Conservation (phyloP, 306 rosid species). For the Pyrus betulifolia region DNA sequence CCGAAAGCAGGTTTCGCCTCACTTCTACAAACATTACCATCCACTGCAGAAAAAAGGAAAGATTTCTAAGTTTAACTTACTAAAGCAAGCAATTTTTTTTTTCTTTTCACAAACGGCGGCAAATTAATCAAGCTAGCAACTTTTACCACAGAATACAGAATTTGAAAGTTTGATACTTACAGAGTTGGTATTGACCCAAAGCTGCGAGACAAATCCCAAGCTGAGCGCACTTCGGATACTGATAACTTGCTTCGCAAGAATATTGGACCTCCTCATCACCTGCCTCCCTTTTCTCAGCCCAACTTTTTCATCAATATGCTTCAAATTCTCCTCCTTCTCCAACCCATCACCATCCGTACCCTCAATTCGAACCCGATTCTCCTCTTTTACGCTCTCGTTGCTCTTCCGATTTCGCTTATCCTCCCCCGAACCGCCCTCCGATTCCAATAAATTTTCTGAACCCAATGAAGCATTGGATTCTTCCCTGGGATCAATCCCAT, state of each 20-base stretch:
- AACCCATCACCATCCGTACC: constrained; percentile 22
- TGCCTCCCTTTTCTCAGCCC: constrained; percentile 49
- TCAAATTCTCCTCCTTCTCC: constrained; percentile 31
- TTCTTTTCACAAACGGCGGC: background rate
- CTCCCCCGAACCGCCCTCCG: constrained; percentile 3
- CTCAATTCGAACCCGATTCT: constrained; percentile 26
- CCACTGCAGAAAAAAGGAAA: constrained; percentile 49
- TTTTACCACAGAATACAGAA: background rate
- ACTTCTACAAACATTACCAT: constrained; percentile 70
- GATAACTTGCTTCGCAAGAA: constrained; percentile 87
- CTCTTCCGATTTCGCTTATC: constrained; percentile 9
- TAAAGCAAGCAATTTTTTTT: background rate
- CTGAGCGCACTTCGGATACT: constrained; percentile 65
- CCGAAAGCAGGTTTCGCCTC: constrained; percentile 82
- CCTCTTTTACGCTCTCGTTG: constrained; percentile 16
- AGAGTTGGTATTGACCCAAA: constrained; percentile 74
- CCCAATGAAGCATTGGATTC: constrained; percentile 13
- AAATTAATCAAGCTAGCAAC: background rate
- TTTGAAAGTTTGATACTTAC: constrained; percentile 31
- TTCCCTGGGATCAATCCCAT: background rate
- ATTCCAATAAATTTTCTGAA: constrained; percentile 15
- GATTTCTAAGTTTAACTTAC: no score
- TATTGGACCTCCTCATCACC: constrained; percentile 58
- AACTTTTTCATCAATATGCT: constrained; percentile 25
- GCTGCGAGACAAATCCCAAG: constrained; percentile 88